phyloP scores from a whole-genome alignment of 345 rosid species.

The Populus nigra region DNA sequence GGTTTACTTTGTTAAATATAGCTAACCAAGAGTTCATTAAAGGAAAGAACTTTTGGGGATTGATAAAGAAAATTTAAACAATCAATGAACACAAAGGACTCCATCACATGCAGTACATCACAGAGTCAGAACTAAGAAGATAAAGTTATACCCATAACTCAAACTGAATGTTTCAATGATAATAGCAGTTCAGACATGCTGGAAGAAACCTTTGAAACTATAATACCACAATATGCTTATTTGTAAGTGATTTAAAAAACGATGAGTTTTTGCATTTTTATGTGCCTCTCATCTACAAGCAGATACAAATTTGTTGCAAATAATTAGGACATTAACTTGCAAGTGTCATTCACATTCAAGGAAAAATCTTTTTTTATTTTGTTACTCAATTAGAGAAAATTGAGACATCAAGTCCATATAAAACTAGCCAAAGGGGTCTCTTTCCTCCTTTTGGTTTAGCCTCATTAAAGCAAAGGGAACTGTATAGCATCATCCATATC shows the following conservation, averaged over 20 bases:
- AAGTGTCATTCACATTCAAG: background rate
- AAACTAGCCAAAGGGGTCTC: background rate
- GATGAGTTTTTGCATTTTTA: too few species aligned
- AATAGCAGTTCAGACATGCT: background rate
- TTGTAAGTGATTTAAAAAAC: background rate
- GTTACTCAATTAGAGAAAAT: background rate
- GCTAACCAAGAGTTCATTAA: background rate
- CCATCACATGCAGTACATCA: background rate
- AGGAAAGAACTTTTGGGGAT: background rate
- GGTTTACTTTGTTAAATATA: background rate
- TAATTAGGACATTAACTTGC: background rate
- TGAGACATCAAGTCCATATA: background rate
- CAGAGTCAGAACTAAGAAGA: background rate
- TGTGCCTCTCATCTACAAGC: too few species aligned
- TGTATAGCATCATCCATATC: too few species aligned
- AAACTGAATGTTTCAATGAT: background rate
- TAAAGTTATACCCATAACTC: background rate
- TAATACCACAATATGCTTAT: background rate
- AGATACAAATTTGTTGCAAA: background rate
- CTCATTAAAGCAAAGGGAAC: background rate
- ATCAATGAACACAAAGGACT: background rate
- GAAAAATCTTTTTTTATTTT: background rate
- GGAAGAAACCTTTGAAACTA: background rate
- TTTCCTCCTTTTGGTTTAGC: background rate
- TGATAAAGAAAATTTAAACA: background rate